A percentile compares a stretch with the other conserved stretches of the same genome.
These are phyloP conservation scores for Hemileia vastatrix DNA, from an alignment of 1,284 basidiomycete genomes.

Conservation along the genomic window DNA sequence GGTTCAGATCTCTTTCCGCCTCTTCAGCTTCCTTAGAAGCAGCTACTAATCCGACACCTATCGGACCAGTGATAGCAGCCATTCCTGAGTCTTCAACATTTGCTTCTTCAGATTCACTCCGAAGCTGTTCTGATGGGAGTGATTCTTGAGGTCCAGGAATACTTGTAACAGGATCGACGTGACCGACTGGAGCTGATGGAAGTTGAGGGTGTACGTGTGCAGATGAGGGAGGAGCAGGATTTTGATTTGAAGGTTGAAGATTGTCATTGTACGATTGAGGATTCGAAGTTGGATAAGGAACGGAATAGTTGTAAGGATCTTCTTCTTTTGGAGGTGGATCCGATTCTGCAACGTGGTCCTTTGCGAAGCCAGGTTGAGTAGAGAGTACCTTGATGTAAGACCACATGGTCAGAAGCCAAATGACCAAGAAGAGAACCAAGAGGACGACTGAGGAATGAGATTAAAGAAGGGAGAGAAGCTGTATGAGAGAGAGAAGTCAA, in stretches of 20 bases:
- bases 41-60: constrained; percentile 18
- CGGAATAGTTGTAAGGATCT: background rate
- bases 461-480: constrained; percentile 24
- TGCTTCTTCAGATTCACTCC: background rate
- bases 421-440: constrained; percentile 31
- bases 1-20: background rate
- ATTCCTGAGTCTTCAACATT: constrained; percentile 4
- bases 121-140: no score
- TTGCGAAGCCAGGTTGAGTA: constrained; percentile 34
- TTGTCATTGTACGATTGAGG: background rate
- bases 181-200: constrained; percentile 2
- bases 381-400: constrained; percentile 33
- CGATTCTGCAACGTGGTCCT: constrained; percentile 29
- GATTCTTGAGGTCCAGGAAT: constrained; percentile 3
- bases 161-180: constrained; percentile 14
- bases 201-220: background rate
- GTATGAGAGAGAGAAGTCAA: background rate
- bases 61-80: constrained; percentile 7
- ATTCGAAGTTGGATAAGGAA: background rate
- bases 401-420: constrained; percentile 37
- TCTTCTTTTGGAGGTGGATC: constrained; percentile 7
- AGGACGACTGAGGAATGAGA: constrained; percentile 25
- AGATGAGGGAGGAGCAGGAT: background rate
- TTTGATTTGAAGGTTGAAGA: background rate
- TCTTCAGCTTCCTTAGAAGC: constrained; percentile 2